Base-by-base conservation (phyloP, 1,284 basidiomycete genomes). In the Takashimella tepidaria region DNA sequence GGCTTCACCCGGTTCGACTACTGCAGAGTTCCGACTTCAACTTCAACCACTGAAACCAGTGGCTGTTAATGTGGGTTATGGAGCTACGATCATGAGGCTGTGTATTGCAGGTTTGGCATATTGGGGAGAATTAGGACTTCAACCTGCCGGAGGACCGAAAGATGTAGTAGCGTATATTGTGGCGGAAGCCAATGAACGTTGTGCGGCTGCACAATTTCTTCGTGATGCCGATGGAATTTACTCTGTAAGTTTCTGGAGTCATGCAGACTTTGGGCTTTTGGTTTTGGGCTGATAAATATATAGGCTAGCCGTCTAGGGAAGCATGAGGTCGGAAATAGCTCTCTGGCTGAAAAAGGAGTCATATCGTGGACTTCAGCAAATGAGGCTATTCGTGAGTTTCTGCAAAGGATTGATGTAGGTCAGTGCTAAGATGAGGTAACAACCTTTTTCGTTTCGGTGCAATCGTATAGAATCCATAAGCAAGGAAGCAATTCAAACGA, bases 71-170 rank as follows among this genome's bases (percentile, higher is more conserved):
- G 60, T 63, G 5, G 69, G 67, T 3, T 68, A 59, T 31, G 56
- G 59, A 8, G 57, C 60, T 21, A 58, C 57, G 24, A 56, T 72
- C 41, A 62, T 67, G 48, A 60, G 60, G 19, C 47, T 72, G 4
- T 60, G 60, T 1, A 66, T 66, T 8, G 63, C 70, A 1, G 57
- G 58, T 2, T 40, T 72, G 22, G 58, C 63, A 21, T 74, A 70
- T 49, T 74, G 70, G 69, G 53, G 59, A 16, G 68, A 74, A 51
- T 59, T 72, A 2, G 70, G 69, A 1, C 52, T 74, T 1, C 53
- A 63, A 45, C 72, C 72, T 37, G 60, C 62, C 1, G 68, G 70
- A 16, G 72, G 72, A 3, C 50, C 55, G n/a, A 72, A 74, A 58
- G 50, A 68, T 41, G 45, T 72, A 13, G 45, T 50, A 4, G 62